phyloP scores from a whole-genome alignment of 2,329 filamentous ascomycete genomes.

The Neoarthrinium moseri region DNA sequence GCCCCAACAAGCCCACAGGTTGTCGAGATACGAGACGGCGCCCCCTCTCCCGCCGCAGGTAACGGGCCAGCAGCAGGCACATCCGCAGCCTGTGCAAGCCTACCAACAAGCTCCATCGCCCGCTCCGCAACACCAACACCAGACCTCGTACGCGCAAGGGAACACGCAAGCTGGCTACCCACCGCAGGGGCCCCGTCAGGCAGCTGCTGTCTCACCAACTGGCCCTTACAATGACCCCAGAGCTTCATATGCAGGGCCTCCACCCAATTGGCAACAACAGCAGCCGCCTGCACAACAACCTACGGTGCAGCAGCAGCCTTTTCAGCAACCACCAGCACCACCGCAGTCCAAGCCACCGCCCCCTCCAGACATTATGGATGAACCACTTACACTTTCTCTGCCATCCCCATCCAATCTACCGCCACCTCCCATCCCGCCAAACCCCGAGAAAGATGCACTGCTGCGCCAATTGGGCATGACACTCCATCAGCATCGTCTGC shows the following conservation, averaged over 20 bases:
- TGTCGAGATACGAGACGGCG: constrained; percentile 32
- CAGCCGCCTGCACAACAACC: constrained; percentile 17
- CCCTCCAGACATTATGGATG: constrained; percentile 56
- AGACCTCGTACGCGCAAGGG: constrained; percentile 20
- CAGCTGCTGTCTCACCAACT: constrained; percentile 16
- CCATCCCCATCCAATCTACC: constrained; percentile 51
- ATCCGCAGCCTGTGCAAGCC: constrained; percentile 19
- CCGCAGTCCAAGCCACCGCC: constrained; percentile 38
- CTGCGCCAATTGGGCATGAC: constrained; percentile 72
- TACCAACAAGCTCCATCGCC: constrained; percentile 19
- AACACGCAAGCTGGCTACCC: constrained; percentile 18
- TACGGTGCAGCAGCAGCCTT: constrained; percentile 10
- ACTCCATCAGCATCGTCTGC: constrained; percentile 67
- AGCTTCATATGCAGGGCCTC: constrained; percentile 15
- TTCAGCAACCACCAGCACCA: constrained; percentile 28
- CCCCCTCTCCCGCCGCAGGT: constrained; percentile 28
- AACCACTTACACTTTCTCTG: constrained; percentile 51
- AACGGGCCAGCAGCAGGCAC: constrained; percentile 21
- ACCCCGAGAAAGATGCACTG: constrained; percentile 91
- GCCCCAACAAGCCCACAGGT: constrained; percentile 20
- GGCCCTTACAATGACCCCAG: constrained; percentile 14
- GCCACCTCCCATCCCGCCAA: constrained; percentile 86
- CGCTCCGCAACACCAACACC: constrained; percentile 18
- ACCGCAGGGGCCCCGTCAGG: constrained; percentile 17
- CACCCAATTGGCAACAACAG: constrained; percentile 23